A percentile compares a stretch with the other conserved stretches of the same genome.
These are phyloP conservation scores for Fusarium miscanthi DNA, from an alignment of 2,329 filamentous ascomycete genomes.

Conservation along the genomic window DNA sequence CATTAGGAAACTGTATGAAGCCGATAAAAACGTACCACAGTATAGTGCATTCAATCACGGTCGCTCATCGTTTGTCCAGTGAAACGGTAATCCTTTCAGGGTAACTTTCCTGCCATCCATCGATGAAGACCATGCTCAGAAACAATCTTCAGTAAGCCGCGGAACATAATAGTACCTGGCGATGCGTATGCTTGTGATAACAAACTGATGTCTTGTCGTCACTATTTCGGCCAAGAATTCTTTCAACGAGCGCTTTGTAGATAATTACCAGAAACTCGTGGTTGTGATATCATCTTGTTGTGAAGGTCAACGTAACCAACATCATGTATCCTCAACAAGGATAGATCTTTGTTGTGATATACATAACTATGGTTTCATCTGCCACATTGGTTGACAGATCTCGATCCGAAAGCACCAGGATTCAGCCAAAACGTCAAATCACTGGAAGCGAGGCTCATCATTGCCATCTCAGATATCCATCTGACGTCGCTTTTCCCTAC, in stretches of 20 bases:
- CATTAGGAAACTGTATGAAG: not conserved
- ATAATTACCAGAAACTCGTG: not conserved
- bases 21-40: no score
- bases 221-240: not conserved
- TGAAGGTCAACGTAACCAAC: not conserved
- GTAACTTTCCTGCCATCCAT: not conserved
- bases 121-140: not conserved
- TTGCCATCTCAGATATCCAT: slow-evolving; percentile 1
- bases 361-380: not conserved
- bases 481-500: not conserved
- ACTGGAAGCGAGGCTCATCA: slow-evolving; percentile 8
- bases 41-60: not conserved
- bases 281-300: not conserved
- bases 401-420: not conserved
- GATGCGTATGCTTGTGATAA: not conserved
- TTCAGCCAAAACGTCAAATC: slow-evolving; percentile 7
- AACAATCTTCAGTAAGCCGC: not conserved
- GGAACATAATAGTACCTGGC: not conserved
- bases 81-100: not conserved
- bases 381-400: not conserved
- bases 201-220: not conserved
- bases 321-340: not conserved
- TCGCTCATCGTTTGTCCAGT: not conserved
- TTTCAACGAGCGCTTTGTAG: not conserved
- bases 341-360: slow-evolving; percentile 13